A percentile compares a stretch with the other conserved stretches of the same genome.
Conservation (phyloP, 2,329 filamentous ascomycete species). For the Xylaria polymorpha region DNA sequence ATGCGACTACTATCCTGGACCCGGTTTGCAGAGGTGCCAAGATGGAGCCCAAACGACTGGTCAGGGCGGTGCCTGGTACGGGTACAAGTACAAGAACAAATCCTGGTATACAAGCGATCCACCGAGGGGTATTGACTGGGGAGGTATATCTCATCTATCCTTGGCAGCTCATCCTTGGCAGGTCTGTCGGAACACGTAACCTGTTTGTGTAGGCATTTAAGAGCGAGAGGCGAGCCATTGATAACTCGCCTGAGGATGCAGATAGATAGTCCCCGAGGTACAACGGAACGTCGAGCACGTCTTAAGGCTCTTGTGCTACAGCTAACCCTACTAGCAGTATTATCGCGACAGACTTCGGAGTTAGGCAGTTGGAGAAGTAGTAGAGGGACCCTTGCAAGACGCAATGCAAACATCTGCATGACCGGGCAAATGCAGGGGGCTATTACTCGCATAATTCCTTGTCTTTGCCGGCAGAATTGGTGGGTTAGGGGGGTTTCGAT, state of each 20-base stretch:
- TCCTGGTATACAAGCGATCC: constrained; percentile 7
- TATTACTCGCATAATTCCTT: constrained; percentile 35
- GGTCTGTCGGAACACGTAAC: constrained; percentile 18
- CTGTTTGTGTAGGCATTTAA: neutral
- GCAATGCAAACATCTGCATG: constrained; percentile 34
- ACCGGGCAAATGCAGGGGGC: constrained; percentile 33
- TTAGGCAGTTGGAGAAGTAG: constrained; percentile 26
- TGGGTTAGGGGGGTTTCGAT: constrained; percentile 34
- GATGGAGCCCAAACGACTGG: constrained; percentile 7
- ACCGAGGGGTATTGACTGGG: neutral
- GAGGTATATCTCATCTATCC: constrained; percentile 9
- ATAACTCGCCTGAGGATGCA: constrained; percentile 9
- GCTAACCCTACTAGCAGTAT: constrained; percentile 15
- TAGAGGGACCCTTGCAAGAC: constrained; percentile 28
- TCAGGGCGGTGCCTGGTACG: constrained; percentile 4
- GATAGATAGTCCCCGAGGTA: constrained; percentile 18
- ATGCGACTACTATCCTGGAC: constrained; percentile 12
- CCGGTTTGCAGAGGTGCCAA: constrained; percentile 20
- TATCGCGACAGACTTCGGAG: constrained; percentile 34
- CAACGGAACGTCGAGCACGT: constrained; percentile 26
- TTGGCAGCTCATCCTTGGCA: constrained; percentile 6
- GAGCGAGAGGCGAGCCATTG: constrained; percentile 2
- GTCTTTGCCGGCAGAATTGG: constrained; percentile 15
- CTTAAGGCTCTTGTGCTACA: constrained; percentile 23
- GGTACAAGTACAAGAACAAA: constrained; percentile 16